These are phyloP conservation scores for Aspergillus avenaceus DNA, from an alignment of 495 filamentous ascomycete species.

Conservation along the genomic window DNA sequence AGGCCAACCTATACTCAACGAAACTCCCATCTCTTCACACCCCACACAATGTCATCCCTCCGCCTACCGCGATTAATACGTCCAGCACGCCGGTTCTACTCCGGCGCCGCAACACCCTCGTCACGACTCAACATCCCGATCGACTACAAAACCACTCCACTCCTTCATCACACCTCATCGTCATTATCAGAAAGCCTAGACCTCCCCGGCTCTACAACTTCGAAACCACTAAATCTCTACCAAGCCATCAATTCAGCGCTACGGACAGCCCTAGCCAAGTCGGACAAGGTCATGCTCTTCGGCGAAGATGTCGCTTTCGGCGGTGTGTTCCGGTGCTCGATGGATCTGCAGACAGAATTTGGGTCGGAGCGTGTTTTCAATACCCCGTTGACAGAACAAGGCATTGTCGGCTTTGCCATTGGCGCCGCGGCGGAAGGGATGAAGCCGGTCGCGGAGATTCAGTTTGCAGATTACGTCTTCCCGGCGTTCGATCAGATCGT, in stretches of 20 bases:
- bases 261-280: slow-evolving; percentile 71
- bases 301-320: slow-evolving; percentile 97
- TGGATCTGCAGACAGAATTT: slow-evolving; percentile 82
- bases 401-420: slow-evolving; percentile 91
- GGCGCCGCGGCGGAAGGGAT: slow-evolving; percentile 87
- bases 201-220: slow-evolving; percentile 61
- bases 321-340: slow-evolving; percentile 92
- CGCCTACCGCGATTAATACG: slow-evolving; percentile 1
- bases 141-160: slow-evolving; percentile 78
- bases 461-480: slow-evolving; percentile 97
- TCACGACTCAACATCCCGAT: slow-evolving; percentile 74
- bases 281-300: slow-evolving; percentile 85
- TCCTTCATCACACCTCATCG: slow-evolving; percentile 74
- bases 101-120: slow-evolving; percentile 8
- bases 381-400: slow-evolving; percentile 90
- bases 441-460: slow-evolving; percentile 92
- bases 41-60: slow-evolving; percentile 1
- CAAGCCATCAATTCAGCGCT: slow-evolving; percentile 90
- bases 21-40: no score
- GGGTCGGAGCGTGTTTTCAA: slow-evolving; percentile 92
- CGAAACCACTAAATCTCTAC: slow-evolving; percentile 85
- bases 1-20: no score
- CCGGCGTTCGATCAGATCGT: slow-evolving; percentile 97
- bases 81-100: slow-evolving; percentile 9
- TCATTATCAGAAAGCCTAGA: slow-evolving; percentile 61